Evolutionary conservation across 257 asterid species (phyloP), one percentile per base, ranked within the genome.

Genomic region (Nemophila menziesii): DNA sequence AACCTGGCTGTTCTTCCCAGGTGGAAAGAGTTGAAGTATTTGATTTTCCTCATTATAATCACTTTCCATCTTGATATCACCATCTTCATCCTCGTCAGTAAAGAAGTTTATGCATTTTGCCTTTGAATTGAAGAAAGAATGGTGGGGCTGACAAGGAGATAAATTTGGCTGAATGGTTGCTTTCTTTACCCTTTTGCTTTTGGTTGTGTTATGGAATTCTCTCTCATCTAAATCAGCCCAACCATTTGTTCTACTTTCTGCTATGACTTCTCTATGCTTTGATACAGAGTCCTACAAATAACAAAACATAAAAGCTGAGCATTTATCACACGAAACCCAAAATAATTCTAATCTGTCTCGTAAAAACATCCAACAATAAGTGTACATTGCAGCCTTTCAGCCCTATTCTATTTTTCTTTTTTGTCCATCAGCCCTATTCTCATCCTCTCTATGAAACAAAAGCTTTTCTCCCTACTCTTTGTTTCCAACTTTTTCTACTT

Each of bases 21-120:
- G 46, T 0, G 92, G 92, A 46, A 79, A 79, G 3, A 79, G 74
- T 61, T 73, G 64, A 26, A 79, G 86, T 3, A 74, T 66, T 51
- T 50, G 67, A 26, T 26, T 5, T 43, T 55, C 16, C 9, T 46
- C 33, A 20, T 45, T 52, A 11, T 21, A 27, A 19, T n/a, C 18
- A 18, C 42, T 24, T 33, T 41, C 27, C 19, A 37, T 10, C 16
- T 44, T 26, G 39, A 23, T 44, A 20, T n/a, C 5, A 46, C 22
- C 33, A 5, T 10, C 48, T 14, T 39, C 9, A 16, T 39, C 22
- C 15, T 8, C 3, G 8, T n/a, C n/a, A n/a, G n/a, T n/a, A n/a
- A n/a, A n/a, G n/a, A 19, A 6, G 12, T 39, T 16, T 16, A 10
- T 26, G 10, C 33, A 26, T 26, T 26, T 26, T 26, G 33, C 10